Evolutionary conservation across 139 green algal genomes (phyloP).

Genomic region (Parachlorella kessleri): DNA sequence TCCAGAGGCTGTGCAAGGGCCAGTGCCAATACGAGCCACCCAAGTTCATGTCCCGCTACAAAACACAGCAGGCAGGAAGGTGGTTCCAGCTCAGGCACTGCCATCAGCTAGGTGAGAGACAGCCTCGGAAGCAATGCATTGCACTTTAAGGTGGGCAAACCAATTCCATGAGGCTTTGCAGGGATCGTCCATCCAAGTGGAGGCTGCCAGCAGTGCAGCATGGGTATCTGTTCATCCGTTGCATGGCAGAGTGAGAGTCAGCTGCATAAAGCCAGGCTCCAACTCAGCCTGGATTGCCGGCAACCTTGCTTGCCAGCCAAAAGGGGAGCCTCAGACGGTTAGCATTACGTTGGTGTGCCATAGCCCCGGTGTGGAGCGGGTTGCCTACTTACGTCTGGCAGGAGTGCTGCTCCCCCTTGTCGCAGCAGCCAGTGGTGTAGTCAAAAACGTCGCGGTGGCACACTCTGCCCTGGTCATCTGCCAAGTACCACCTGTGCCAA

Average conservation of each 20-base stretch:
- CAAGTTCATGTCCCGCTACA: too few species aligned
- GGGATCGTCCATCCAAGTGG: too few species aligned
- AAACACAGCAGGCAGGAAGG: too few species aligned
- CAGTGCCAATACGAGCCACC: too few species aligned
- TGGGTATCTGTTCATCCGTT: background rate
- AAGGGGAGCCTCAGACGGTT: background rate
- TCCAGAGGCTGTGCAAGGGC: too few species aligned
- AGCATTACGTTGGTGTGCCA: background rate
- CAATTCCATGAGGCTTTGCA: too few species aligned
- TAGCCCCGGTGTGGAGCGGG: background rate
- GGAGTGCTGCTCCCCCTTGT: conserved; percentile 45
- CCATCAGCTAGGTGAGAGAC: too few species aligned
- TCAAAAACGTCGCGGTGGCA: conserved; percentile 54
- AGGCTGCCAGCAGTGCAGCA: too few species aligned
- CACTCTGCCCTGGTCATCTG: conserved; percentile 67
- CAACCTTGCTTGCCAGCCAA: background rate
- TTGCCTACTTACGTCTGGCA: conserved; percentile 54
- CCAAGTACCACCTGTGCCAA: conserved; percentile 34
- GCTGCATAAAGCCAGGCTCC: background rate
- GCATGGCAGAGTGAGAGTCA: background rate
- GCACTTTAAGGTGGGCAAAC: too few species aligned
- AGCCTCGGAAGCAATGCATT: too few species aligned
- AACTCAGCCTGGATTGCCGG: background rate
- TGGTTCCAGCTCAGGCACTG: too few species aligned
- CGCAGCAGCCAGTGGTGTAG: conserved; percentile 70